Evolutionary conservation across 768 basidiomycete genomes (phyloP).

Genomic region (Phaffia australis): DNA sequence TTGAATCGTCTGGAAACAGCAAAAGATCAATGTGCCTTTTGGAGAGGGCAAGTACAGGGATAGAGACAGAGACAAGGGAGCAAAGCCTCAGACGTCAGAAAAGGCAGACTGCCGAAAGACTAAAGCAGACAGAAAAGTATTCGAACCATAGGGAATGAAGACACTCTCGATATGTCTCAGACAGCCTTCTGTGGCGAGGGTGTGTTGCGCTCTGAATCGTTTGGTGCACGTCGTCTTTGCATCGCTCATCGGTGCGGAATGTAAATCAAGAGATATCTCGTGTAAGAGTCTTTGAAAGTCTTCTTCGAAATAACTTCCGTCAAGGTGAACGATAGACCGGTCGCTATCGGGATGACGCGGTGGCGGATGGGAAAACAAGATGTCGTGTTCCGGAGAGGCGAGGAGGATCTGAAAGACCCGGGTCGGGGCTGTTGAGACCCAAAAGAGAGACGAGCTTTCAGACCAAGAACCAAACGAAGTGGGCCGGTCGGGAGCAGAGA

Average conservation of each 20-base stretch:
- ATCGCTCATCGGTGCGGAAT: conserved; percentile 28
- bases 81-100: not conserved
- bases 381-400: conserved; percentile 49
- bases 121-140: conserved; percentile 27
- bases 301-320: conserved; percentile 36
- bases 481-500: not conserved
- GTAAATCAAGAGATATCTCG: conserved; percentile 35
- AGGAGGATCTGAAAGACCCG: conserved; percentile 70
- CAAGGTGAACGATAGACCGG: conserved; percentile 24
- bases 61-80: not conserved
- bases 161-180: conserved; percentile 34
- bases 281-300: conserved; percentile 36
- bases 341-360: conserved; percentile 26
- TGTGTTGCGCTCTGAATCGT: conserved; percentile 35
- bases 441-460: not conserved
- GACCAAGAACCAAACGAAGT: no score
- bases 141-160: conserved; percentile 37
- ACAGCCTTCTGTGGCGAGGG: conserved; percentile 35
- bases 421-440: conserved; percentile 29
- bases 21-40: conserved; percentile 15
- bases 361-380: conserved; percentile 68
- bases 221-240: conserved; percentile 38
- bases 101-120: not conserved
- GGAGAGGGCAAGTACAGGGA: not conserved
- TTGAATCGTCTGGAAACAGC: conserved; percentile 11